Base-by-base conservation (phyloP, 2,329 filamentous ascomycete species). In the Chalaropsis thielavioides region DNA sequence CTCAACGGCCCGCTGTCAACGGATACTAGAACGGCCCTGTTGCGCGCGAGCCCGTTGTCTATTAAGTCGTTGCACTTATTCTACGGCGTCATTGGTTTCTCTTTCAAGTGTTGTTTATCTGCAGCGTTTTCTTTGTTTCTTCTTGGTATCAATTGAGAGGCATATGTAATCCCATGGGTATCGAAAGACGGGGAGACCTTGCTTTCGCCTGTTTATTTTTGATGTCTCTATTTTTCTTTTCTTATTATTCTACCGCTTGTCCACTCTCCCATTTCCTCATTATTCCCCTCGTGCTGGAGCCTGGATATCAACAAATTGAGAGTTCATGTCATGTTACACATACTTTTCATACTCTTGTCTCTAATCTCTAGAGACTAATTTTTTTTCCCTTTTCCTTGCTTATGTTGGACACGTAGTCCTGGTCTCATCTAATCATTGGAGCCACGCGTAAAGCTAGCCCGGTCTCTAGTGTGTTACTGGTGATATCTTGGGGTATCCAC, bases 1-100 rank as follows among this genome's bases (percentile, higher is more conserved):
- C 92, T 71, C 92, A 97, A 81, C 86, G 94, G 75, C 90, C 94
- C 86, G 95, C 91, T 70, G 95, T 97, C 91, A 99, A 97, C 79
- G 94, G 94, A 76, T 96, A 97, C 82, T 96, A 92, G 75, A 71
- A 54, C 59, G 59, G 61, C 61, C 64, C 67, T 44, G 54, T 66
- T 66, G 64, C 41, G 17, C 60, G 61, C 44, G 67, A 64, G 56
- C 27, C 61, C 49, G 46, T 59, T 62, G 56, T 31, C 31, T 54
- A 63, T 13, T 63, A 46, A 44, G 60, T 41, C 44, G 24, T 31
- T 54, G 15, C 38, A 51, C 54, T 59, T 43, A 40, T 40, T 64
- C 46, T 44, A 38, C 60, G 13, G 38, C 61, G 62, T 61, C 63
- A 62, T 58, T 46, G 49, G 56, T 63, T 64, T 56, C 54, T 59